phyloP scores from a whole-genome alignment of 176 grass and related monocot species.

The Guadua angustifolia region DNA sequence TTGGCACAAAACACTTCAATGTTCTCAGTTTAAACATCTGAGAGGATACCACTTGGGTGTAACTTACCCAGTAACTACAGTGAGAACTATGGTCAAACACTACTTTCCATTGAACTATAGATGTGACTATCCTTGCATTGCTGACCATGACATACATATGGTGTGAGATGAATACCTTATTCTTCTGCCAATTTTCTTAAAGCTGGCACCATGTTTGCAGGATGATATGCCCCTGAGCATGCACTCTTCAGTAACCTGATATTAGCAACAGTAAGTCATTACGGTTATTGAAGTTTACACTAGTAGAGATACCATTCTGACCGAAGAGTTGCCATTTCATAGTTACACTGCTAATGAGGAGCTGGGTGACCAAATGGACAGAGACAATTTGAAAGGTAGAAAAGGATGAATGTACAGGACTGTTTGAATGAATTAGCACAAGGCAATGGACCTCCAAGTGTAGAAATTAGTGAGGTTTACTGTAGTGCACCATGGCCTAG shows the following conservation, averaged over 20 bases:
- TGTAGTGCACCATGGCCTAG: neutral
- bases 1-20: neutral
- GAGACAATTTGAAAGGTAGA: neutral
- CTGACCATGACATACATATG: conserved; percentile 2
- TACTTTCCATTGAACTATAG: neutral
- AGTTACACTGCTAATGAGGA: neutral
- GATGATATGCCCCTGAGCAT: conserved; percentile 80
- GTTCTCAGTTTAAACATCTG: neutral
- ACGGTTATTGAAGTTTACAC: conserved; percentile 23
- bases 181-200: conserved; percentile 90
- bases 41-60: neutral
- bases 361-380: neutral
- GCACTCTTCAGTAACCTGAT: conserved; percentile 91
- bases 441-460: neutral
- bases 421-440: neutral
- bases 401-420: neutral
- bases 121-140: neutral
- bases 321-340: neutral
- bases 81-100: neutral
- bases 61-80: neutral
- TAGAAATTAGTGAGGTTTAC: neutral
- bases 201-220: conserved; percentile 85
- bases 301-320: neutral
- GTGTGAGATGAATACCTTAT: conserved; percentile 65
- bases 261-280: conserved; percentile 30